phyloP scores from a whole-genome alignment of 78 protist genomes.

The Corallochytrium limacisporum region DNA sequence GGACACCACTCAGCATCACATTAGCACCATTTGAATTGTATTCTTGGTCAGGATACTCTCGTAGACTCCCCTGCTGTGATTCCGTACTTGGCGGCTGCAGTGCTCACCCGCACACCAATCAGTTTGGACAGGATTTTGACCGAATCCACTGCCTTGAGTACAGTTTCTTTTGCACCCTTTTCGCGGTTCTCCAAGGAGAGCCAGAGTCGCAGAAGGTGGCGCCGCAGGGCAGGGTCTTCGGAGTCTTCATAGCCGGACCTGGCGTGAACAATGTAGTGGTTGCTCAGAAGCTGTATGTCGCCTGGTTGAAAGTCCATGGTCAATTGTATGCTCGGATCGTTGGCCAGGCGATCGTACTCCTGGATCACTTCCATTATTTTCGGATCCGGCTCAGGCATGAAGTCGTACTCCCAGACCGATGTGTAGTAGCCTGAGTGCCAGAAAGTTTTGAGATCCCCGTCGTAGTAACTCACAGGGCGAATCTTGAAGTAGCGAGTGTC shows the following conservation, averaged over 20 bases:
- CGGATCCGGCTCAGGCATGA: neutral
- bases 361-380: neutral
- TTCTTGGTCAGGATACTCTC: too few species aligned
- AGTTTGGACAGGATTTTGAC: too few species aligned
- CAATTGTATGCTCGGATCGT: neutral
- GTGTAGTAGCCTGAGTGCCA: neutral
- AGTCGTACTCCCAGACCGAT: neutral
- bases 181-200: too few species aligned
- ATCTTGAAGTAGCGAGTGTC: neutral
- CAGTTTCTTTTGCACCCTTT: too few species aligned
- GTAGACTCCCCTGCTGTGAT: too few species aligned
- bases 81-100: too few species aligned
- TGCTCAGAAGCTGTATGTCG: neutral
- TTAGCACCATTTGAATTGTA: too few species aligned
- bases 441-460: neutral
- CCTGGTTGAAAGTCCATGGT: neutral
- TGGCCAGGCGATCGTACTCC: neutral
- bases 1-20: too few species aligned
- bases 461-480: neutral
- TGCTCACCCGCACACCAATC: too few species aligned
- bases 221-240: neutral
- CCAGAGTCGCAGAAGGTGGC: slow-evolving; percentile 1
- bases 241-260: neutral
- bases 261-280: neutral
- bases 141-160: too few species aligned